phyloP scores from a whole-genome alignment of 108 stramenopile genomes.

The Thalassiosira profunda region DNA sequence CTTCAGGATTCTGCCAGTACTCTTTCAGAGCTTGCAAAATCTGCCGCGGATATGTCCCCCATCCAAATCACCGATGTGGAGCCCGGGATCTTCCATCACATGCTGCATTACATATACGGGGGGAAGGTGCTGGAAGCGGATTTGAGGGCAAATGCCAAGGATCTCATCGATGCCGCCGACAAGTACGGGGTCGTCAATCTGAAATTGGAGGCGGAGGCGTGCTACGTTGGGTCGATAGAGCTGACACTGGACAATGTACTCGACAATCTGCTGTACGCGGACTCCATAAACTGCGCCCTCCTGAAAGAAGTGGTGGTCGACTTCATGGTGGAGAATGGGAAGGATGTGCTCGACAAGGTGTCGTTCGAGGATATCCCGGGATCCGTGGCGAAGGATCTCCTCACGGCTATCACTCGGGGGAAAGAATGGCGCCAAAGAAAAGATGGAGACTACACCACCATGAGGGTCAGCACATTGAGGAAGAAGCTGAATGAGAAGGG shows the following conservation, averaged over 20 bases:
- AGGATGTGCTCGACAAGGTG: background rate
- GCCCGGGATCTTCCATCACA: background rate
- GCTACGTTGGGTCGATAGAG: background rate
- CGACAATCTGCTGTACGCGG: constrained; percentile 9
- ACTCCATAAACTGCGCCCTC: background rate
- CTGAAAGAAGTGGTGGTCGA: constrained; percentile 17
- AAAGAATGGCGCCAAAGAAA: too few species aligned
- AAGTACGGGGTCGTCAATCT: constrained; percentile 7
- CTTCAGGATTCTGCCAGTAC: background rate
- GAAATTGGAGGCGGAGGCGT: constrained; percentile 13
- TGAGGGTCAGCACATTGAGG: too few species aligned
- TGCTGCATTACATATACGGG: constrained; percentile 17
- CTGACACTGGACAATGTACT: constrained; percentile 2
- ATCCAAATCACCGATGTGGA: constrained; percentile 16
- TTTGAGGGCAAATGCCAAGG: constrained; percentile 3
- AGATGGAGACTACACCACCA: too few species aligned
- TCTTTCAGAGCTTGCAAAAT: background rate
- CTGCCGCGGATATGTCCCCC: background rate
- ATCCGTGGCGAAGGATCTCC: background rate
- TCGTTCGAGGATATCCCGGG: background rate
- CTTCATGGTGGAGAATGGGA: constrained; percentile 9
- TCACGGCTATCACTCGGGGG: too few species aligned
- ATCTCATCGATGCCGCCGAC: constrained; percentile 13
- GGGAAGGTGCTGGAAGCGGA: background rate
- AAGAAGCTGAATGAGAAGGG: too few species aligned